phyloP scores from a whole-genome alignment of 331 rosid species.

The Erythrophleum ivorense region DNA sequence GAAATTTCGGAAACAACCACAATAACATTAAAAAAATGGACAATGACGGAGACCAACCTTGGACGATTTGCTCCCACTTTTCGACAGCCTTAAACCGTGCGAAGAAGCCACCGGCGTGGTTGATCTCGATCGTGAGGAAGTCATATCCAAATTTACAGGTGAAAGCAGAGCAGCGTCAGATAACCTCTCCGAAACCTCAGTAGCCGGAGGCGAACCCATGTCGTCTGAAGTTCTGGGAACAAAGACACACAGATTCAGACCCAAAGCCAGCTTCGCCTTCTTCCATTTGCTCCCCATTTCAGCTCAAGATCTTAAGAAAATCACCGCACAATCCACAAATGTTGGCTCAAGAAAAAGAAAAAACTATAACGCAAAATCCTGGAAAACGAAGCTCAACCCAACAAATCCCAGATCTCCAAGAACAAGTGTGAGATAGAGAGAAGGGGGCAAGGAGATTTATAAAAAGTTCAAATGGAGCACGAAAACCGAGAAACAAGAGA shows the following conservation, averaged over 20 bases:
- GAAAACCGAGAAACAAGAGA: conserved; percentile 54
- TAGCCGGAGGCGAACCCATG: conserved; percentile 54
- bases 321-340: conserved; percentile 18
- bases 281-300: conserved; percentile 96
- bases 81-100: conserved; percentile 62
- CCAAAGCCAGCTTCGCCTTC: conserved; percentile 86
- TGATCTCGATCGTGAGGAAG: conserved; percentile 58
- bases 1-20: background rate
- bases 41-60: conserved; percentile 61
- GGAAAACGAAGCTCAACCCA: conserved; percentile 33
- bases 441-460: conserved; percentile 55
- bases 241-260: conserved; percentile 77
- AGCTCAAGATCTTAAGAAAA: conserved; percentile 49
- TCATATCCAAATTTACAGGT: conserved; percentile 56
- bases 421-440: conserved; percentile 15
- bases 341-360: background rate
- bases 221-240: conserved; percentile 82
- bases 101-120: conserved; percentile 70
- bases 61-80: conserved; percentile 77
- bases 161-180: conserved; percentile 91
- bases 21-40: background rate
- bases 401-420: conserved; percentile 79
- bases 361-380: background rate
- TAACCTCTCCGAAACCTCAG: conserved; percentile 61
- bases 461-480: conserved; percentile 63